A percentile compares a stretch with the other conserved stretches of the same genome.
phyloP scores from a whole-genome alignment of 2,329 filamentous ascomycete genomes.

The Emericellopsis atlantica region DNA sequence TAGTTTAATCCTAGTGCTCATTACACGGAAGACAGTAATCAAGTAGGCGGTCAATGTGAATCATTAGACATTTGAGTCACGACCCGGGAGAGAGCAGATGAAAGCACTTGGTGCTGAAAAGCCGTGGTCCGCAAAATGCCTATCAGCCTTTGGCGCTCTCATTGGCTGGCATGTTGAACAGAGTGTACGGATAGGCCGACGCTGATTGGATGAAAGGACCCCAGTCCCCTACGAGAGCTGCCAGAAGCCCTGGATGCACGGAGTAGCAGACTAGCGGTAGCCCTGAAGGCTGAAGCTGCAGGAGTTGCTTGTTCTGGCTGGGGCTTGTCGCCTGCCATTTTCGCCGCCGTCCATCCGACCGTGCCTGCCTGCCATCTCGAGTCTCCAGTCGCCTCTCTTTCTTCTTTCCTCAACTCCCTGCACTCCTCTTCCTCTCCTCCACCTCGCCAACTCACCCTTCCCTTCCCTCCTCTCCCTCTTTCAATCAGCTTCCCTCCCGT shows the following conservation, averaged over 20 bases:
- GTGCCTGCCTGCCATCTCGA: constrained; percentile 2
- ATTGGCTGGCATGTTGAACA: no score
- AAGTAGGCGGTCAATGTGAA: no score
- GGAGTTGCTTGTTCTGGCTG: neutral
- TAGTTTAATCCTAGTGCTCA: neutral
- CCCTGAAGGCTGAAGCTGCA: neutral
- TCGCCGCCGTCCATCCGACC: constrained; percentile 3
- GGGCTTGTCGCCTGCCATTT: neutral
- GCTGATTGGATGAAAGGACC: no score
- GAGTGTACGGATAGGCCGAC: no score
- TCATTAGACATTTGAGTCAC: neutral
- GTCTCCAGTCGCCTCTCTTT: neutral
- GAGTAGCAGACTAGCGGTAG: neutral
- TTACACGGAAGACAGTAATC: neutral
- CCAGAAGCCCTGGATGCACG: neutral
- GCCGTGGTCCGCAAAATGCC: neutral
- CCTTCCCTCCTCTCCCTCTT: constrained; percentile 2
- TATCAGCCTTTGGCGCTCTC: no score
- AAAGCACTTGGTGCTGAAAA: neutral
- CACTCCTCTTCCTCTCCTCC: neutral
- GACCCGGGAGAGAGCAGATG: neutral
- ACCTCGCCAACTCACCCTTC: neutral
- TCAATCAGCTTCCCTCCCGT: constrained; percentile 2
- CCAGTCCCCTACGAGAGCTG: neutral
- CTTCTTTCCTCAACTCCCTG: constrained; percentile 1